Conservation (phyloP, 352 stramenopile species). For the Globisporangium emineosum region DNA sequence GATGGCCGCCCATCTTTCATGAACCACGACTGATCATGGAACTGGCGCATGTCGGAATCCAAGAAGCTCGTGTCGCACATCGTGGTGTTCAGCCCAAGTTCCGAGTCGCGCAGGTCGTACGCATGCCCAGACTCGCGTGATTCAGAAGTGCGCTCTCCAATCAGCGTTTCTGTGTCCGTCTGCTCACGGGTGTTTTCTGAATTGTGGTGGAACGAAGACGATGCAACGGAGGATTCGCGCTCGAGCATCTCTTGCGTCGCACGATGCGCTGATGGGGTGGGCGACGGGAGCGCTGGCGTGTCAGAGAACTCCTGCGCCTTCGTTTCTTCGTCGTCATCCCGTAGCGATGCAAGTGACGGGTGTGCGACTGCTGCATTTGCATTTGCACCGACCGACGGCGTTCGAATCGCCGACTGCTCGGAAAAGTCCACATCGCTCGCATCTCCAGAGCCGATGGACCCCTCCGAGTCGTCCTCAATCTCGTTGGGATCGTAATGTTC, state of each 20-base stretch:
- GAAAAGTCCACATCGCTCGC: conserved; percentile 20
- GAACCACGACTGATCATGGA: conserved; percentile 59
- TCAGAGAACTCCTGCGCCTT: conserved; percentile 50
- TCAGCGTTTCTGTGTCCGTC: neutral
- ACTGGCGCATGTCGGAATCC: conserved; percentile 68
- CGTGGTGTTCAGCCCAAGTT: conserved; percentile 45
- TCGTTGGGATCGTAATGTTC: neutral
- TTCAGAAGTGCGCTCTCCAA: conserved; percentile 7
- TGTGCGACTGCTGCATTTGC: conserved; percentile 11
- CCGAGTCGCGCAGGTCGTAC: conserved; percentile 39
- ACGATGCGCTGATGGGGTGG: conserved; percentile 38
- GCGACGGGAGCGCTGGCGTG: conserved; percentile 38
- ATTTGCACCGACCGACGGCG: neutral
- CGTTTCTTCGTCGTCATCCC: conserved; percentile 43
- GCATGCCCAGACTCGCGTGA: conserved; percentile 11
- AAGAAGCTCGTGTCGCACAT: conserved; percentile 59
- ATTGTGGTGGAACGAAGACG: conserved; percentile 13
- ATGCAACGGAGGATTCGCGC: conserved; percentile 30
- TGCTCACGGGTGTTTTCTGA: neutral
- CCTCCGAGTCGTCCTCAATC: conserved; percentile 32
- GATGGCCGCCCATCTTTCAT: conserved; percentile 17
- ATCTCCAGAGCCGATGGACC: conserved; percentile 35
- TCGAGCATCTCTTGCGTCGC: conserved; percentile 32
- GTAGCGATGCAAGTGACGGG: neutral
- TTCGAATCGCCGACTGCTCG: conserved; percentile 10